Evolutionary conservation across 345 rosid genomes (phyloP).

Genomic region (Gossypium bickii): DNA sequence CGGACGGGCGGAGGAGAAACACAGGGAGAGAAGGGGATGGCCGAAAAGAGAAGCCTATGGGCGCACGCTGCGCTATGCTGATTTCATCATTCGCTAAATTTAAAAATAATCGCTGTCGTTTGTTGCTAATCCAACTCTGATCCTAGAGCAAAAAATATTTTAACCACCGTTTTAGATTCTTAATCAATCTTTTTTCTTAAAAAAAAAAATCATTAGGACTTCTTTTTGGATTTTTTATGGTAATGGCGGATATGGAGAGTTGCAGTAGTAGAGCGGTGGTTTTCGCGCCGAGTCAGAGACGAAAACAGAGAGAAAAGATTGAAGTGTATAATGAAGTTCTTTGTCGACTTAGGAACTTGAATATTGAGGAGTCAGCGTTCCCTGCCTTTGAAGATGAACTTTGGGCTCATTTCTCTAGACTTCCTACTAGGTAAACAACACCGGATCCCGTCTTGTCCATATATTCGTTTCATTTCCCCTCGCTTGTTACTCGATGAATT

Average conservation of each 20-base stretch:
- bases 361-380: slow-evolving; percentile 29
- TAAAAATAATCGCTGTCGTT: slow-evolving; percentile 8
- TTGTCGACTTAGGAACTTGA: slow-evolving; percentile 38
- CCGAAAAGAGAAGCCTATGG: slow-evolving; percentile 5
- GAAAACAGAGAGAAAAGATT: slow-evolving; percentile 41
- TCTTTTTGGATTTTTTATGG: not conserved
- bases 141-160: not conserved
- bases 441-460: not conserved
- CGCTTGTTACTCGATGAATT: not conserved
- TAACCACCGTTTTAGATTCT: not conserved
- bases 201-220: too few relatives aligned
- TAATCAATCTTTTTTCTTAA: not conserved
- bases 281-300: slow-evolving; percentile 28
- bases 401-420: slow-evolving; percentile 54
- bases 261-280: slow-evolving; percentile 49
- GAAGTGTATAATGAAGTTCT: slow-evolving; percentile 47
- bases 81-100: slow-evolving; percentile 6
- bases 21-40: not conserved
- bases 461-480: not conserved
- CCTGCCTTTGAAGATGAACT: slow-evolving; percentile 59
- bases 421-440: slow-evolving; percentile 41
- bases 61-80: slow-evolving; percentile 10
- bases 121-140: slow-evolving; percentile 1
- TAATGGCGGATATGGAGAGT: slow-evolving; percentile 53
- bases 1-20: not conserved